phyloP scores from a whole-genome alignment of 1,284 basidiomycete species.

The Austroboletus novae-zelandiae region DNA sequence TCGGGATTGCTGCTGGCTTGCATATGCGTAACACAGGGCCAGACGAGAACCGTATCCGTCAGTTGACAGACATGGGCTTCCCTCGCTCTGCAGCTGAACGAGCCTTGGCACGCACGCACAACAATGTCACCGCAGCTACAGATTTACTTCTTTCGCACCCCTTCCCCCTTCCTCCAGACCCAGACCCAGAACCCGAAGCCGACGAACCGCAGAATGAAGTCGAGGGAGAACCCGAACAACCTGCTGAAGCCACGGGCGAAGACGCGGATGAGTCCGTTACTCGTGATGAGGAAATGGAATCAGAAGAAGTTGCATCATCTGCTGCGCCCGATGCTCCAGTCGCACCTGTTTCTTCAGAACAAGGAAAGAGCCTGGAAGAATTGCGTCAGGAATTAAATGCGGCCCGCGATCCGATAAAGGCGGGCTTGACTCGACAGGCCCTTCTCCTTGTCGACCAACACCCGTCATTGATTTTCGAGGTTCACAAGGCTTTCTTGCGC shows the following conservation, averaged over 20 bases:
- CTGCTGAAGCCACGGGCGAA: constrained; percentile 27
- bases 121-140: constrained; percentile 88
- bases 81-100: constrained; percentile 80
- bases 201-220: constrained; percentile 37
- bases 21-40: constrained; percentile 48
- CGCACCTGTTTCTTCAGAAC: constrained; percentile 15
- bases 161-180: constrained; percentile 71
- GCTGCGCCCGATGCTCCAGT: constrained; percentile 8
- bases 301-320: constrained; percentile 23
- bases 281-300: constrained; percentile 31
- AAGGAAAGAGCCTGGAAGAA: constrained; percentile 55
- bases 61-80: constrained; percentile 97
- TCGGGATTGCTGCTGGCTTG: constrained; percentile 38
- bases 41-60: constrained; percentile 75
- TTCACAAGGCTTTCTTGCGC: constrained; percentile 77
- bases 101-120: constrained; percentile 81
- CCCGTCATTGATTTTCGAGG: constrained; percentile 86
- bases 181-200: constrained; percentile 36
- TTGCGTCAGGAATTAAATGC: constrained; percentile 65
- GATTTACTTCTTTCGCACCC: constrained; percentile 86
- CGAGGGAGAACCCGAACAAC: constrained; percentile 27
- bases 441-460: constrained; percentile 85
- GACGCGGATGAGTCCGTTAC: constrained; percentile 23
- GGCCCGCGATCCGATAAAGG: constrained; percentile 65
- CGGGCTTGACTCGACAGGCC: constrained; percentile 64